Evolutionary conservation across 2,329 filamentous ascomycete species (phyloP).

Genomic region (Sporothrix variecibatus): DNA sequence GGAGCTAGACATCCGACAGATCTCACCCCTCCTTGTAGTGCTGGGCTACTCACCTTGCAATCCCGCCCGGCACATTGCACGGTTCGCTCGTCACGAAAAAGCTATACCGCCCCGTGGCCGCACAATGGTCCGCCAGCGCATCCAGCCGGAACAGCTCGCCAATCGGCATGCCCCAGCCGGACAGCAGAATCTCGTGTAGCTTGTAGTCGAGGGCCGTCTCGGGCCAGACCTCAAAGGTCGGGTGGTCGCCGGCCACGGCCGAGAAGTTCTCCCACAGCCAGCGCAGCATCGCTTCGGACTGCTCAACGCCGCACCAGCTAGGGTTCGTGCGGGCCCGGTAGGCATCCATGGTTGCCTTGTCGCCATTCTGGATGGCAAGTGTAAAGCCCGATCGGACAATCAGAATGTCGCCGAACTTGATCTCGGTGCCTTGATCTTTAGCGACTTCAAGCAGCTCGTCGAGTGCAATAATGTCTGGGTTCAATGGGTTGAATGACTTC

Average conservation of each 20-base stretch:
- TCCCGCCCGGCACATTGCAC: slow-evolving; percentile 56
- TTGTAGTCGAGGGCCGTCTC: slow-evolving; percentile 4
- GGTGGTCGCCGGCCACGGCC: slow-evolving; percentile 58
- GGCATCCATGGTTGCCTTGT: neutral
- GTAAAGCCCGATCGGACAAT: slow-evolving; percentile 50
- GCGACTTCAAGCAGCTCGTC: slow-evolving; percentile 47
- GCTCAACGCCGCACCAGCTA: slow-evolving; percentile 48
- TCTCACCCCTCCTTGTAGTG: neutral
- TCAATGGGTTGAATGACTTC: slow-evolving; percentile 38
- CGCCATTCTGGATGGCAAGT: neutral
- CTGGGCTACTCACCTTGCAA: slow-evolving; percentile 41
- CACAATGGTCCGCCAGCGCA: slow-evolving; percentile 53
- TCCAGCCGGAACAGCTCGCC: slow-evolving; percentile 49
- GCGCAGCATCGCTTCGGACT: slow-evolving; percentile 49
- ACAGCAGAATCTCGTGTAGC: slow-evolving; percentile 27
- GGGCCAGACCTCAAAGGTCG: slow-evolving; percentile 51
- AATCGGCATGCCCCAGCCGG: slow-evolving; percentile 34
- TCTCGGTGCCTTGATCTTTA: slow-evolving; percentile 44
- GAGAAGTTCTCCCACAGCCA: slow-evolving; percentile 63
- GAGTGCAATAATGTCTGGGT: slow-evolving; percentile 46
- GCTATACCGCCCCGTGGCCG: slow-evolving; percentile 54
- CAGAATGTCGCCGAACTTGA: slow-evolving; percentile 56
- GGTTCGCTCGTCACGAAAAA: slow-evolving; percentile 65
- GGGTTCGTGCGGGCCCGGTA: neutral
- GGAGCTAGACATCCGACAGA: neutral